Conservation (phyloP, 2,329 filamentous ascomycete species). For the Fusarium abutilonis region DNA sequence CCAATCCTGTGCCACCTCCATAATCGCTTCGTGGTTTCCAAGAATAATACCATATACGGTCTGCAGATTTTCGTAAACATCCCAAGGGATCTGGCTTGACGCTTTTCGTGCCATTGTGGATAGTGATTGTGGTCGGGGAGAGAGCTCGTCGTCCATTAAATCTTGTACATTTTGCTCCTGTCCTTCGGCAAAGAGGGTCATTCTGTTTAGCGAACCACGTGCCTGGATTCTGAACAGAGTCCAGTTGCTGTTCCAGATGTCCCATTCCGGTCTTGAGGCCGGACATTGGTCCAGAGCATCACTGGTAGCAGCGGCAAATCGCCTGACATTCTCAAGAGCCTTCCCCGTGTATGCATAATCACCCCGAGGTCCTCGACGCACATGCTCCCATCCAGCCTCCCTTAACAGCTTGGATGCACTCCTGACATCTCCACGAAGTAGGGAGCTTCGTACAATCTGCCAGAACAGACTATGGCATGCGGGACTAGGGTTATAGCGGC, state of each 20-base stretch:
- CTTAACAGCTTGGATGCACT: slow-evolving; percentile 74
- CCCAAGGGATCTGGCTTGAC: slow-evolving; percentile 88
- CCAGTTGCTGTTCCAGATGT: slow-evolving; percentile 85
- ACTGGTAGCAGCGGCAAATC: slow-evolving; percentile 74
- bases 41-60: slow-evolving; percentile 83
- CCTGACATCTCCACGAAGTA: slow-evolving; percentile 78
- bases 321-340: slow-evolving; percentile 81
- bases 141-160: slow-evolving; percentile 48
- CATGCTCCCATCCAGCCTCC: slow-evolving; percentile 80
- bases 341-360: slow-evolving; percentile 76
- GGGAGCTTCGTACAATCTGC: slow-evolving; percentile 79
- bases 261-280: slow-evolving; percentile 77
- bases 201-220: slow-evolving; percentile 71
- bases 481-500: slow-evolving; percentile 73
- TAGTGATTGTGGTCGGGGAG: slow-evolving; percentile 60
- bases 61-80: slow-evolving; percentile 85
- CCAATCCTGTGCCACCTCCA: slow-evolving; percentile 87
- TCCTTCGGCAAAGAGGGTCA: slow-evolving; percentile 83
- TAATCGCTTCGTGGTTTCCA: slow-evolving; percentile 78
- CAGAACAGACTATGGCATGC: slow-evolving; percentile 83
- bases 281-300: slow-evolving; percentile 79
- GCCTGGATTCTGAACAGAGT: slow-evolving; percentile 81
- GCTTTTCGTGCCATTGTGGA: slow-evolving; percentile 78
- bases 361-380: slow-evolving; percentile 72
- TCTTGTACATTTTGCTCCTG: slow-evolving; percentile 60